These are phyloP conservation scores for Fusarium hostae DNA, from an alignment of 2,329 filamentous ascomycete genomes.

Conservation along the genomic window DNA sequence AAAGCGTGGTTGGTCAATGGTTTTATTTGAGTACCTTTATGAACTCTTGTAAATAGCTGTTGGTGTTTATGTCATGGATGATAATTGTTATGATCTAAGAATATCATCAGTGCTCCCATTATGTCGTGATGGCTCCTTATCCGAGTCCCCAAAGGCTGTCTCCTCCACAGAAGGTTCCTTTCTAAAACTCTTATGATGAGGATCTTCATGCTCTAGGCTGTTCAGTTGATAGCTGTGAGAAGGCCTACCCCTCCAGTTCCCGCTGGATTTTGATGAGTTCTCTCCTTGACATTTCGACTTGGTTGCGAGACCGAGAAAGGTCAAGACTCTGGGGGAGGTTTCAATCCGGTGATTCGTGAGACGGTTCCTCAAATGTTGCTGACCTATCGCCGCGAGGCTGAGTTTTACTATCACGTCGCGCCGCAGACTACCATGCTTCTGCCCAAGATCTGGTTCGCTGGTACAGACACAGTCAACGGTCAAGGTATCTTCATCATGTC, in stretches of 20 bases:
- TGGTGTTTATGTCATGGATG: accelerated
- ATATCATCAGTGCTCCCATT: not conserved
- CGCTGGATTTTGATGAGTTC: not conserved
- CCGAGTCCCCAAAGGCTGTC: not conserved
- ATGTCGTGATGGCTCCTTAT: not conserved
- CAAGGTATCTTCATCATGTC: conserved; percentile 3
- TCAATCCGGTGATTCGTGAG: not conserved
- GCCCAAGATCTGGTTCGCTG: not conserved
- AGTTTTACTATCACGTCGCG: not conserved
- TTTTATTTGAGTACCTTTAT: accelerated
- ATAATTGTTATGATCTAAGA: not conserved
- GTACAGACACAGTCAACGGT: not conserved
- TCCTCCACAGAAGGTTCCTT: not conserved
- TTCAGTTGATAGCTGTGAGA: not conserved
- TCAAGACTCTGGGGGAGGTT: not conserved
- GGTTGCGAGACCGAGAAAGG: not conserved
- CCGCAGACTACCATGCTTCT: not conserved
- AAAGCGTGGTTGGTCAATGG: accelerated
- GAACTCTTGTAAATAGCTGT: not conserved
- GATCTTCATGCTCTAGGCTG: not conserved
- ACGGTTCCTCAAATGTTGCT: not conserved
- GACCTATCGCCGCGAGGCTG: not conserved
- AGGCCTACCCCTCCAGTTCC: not conserved
- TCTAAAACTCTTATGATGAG: not conserved
- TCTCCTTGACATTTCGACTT: not conserved